These are phyloP conservation scores for Thalassiosira profunda DNA, from an alignment of 108 stramenopile genomes.

Conservation along the genomic window DNA sequence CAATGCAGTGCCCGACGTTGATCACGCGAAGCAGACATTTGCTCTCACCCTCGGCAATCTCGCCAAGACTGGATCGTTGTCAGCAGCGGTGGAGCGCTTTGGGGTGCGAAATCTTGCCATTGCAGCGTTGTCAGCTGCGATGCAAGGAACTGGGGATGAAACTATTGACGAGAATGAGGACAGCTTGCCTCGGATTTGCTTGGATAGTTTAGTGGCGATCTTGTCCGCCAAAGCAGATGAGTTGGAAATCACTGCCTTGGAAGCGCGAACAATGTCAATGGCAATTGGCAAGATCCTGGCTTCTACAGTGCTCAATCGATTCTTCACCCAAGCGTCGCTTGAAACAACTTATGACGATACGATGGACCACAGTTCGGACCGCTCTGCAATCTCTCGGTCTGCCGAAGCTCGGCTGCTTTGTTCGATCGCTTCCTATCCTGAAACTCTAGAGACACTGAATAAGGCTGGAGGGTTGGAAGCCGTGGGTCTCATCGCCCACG, in stretches of 20 bases:
- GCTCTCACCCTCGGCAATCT: slow-evolving; percentile 59
- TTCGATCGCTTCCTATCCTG: slow-evolving; percentile 70
- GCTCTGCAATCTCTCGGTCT: slow-evolving; percentile 55
- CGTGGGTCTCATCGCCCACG: slow-evolving; percentile 75
- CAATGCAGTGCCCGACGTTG: not conserved
- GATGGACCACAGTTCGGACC: slow-evolving; percentile 19
- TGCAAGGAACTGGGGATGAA: slow-evolving; percentile 57
- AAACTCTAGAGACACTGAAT: slow-evolving; percentile 59
- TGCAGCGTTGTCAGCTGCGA: slow-evolving; percentile 69
- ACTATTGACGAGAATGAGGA: slow-evolving; percentile 58
- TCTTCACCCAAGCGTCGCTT: slow-evolving; percentile 68
- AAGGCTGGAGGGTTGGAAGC: slow-evolving; percentile 78
- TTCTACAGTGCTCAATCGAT: slow-evolving; percentile 75
- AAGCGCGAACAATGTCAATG: slow-evolving; percentile 65
- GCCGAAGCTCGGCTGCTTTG: slow-evolving; percentile 83
- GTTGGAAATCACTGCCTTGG: slow-evolving; percentile 43
- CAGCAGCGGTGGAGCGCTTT: slow-evolving; percentile 56
- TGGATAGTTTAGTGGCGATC: slow-evolving; percentile 68
- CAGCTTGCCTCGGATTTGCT: slow-evolving; percentile 59
- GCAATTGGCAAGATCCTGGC: slow-evolving; percentile 73
- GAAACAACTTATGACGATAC: slow-evolving; percentile 29
- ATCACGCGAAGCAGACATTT: slow-evolving; percentile 48
- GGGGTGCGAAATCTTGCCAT: slow-evolving; percentile 69
- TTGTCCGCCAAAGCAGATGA: slow-evolving; percentile 29
- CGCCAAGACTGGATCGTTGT: slow-evolving; percentile 61